phyloP scores from a whole-genome alignment of 345 rosid species.

The Eucalyptus tenuipes region DNA sequence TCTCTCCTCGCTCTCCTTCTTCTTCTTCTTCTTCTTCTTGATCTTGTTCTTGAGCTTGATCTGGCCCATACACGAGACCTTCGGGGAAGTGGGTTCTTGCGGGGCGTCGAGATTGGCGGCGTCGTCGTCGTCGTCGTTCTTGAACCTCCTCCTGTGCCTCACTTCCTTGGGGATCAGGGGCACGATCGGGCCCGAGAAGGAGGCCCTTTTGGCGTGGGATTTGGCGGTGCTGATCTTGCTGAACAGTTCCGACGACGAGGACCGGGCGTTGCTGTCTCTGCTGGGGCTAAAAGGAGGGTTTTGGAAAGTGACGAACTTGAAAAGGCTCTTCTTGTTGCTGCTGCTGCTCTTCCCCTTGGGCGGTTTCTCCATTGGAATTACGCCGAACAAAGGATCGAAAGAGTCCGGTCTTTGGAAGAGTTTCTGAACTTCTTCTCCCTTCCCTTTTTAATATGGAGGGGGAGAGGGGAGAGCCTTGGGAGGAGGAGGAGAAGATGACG shows the following conservation, averaged over 20 bases:
- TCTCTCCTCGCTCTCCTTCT: background rate
- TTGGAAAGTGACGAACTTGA: conserved; percentile 42
- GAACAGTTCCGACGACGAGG: background rate
- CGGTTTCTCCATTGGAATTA: conserved; percentile 18
- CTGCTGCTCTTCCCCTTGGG: conserved; percentile 8
- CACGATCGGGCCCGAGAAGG: conserved; percentile 50
- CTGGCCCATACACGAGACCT: conserved; percentile 87
- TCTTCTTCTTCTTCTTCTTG: background rate
- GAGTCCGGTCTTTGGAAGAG: background rate
- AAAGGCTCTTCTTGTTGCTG: conserved; percentile 37
- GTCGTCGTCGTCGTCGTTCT: conserved; percentile 11
- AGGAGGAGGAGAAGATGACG: background rate
- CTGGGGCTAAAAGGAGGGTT: conserved; percentile 59
- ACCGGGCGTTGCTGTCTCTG: conserved; percentile 16
- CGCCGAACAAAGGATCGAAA: background rate
- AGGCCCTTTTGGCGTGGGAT: conserved; percentile 10
- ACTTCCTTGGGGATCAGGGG: conserved; percentile 56
- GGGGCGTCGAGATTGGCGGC: background rate
- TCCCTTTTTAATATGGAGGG: background rate
- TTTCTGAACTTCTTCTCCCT: background rate
- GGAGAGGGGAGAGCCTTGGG: background rate
- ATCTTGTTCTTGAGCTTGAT: conserved; percentile 57
- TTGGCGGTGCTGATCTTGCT: background rate
- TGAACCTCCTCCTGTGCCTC: conserved; percentile 19
- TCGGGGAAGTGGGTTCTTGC: conserved; percentile 76